Base-by-base conservation (phyloP, 2,329 filamentous ascomycete genomes). In the Ceratocystis lukuohia region DNA sequence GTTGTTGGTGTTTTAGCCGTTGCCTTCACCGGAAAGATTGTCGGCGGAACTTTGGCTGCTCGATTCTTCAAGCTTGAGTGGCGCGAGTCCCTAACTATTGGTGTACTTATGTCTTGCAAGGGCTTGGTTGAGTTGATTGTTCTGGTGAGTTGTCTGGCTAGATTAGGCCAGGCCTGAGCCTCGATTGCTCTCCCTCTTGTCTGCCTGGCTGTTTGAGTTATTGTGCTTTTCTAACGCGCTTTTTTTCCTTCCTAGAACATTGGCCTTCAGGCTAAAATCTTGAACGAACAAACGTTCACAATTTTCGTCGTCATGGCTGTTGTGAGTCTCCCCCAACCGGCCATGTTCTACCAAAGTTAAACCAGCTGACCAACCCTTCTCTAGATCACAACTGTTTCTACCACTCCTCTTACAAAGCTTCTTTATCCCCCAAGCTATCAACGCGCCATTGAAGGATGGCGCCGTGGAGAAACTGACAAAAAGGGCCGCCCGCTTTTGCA, bases 101-200 rank as follows among this genome's bases (percentile, higher is more conserved):
- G 93, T 15, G 85, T 87, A 17, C 77, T 96, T 71, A 97, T 97
- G 93, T 96, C 90, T 76, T 97, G 93, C 76, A 97, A 97, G 75
- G 93, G 93, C 71, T 80, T 97, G 8, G 92, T 96, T 0, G 92
- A 96, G 74, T 78, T 97, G 64, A 96, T 97, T 74, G 92, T 96
- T n/a, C 75, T 96, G 75, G 89, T 92, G 79, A 59, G 56, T 41
- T 59, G 20, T 17, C 56, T 33, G 56, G 17, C 56, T 20, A 12
- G 10, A 12, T n/a, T 0, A 8, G 25, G 5, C 15, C 56, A 30
- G n/a, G 17, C 17, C 22, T 50, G 33, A 37, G 33, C 8, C 48
- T 53, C n/a, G 20, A 25, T 25, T 76, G 85, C 70, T 53, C 2
- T 33, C 5, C 30, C 30, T 33, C 30, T 33, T 33, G 30, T 7